Evolutionary conservation across 768 basidiomycete genomes (phyloP).

Genomic region (Suillus cothurnatus): DNA sequence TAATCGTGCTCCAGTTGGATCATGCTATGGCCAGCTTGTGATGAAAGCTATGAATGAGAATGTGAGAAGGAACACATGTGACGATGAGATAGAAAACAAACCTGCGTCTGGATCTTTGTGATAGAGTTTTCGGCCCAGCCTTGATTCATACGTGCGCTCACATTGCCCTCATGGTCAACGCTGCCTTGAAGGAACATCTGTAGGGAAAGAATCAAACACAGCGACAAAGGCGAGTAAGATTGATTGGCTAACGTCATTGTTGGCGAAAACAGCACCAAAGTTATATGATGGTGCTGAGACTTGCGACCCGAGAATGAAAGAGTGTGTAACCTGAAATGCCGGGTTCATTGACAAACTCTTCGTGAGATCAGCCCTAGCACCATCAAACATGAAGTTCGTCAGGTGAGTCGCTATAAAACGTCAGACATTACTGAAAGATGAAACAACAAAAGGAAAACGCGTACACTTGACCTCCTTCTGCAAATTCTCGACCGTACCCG

Average conservation of each 20-base stretch:
- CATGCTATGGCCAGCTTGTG: constrained; percentile 83
- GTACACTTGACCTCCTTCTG: constrained; percentile 91
- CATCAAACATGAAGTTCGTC: constrained; percentile 96
- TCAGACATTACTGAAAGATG: background rate
- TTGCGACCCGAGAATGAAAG: constrained; percentile 89
- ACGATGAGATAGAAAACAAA: constrained; percentile 28
- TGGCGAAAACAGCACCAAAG: constrained; percentile 92
- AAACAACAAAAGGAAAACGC: constrained; percentile 23
- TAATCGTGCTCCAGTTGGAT: constrained; percentile 94
- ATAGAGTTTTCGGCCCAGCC: constrained; percentile 79
- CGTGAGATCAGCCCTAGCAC: constrained; percentile 92
- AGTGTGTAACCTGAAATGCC: constrained; percentile 98
- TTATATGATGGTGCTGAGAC: constrained; percentile 87
- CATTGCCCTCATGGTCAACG: constrained; percentile 90
- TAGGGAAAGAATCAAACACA: constrained; percentile 18
- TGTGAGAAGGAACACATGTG: constrained; percentile 14
- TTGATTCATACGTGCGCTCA: constrained; percentile 87
- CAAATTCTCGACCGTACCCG: constrained; percentile 92
- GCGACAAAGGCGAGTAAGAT: constrained; percentile 22
- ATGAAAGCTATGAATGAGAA: constrained; percentile 59
- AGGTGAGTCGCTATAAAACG: constrained; percentile 74
- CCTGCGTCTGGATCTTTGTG: constrained; percentile 89
- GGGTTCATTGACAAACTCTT: constrained; percentile 92
- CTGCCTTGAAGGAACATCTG: constrained; percentile 93
- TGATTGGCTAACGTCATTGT: constrained; percentile 57